Evolutionary conservation across 768 basidiomycete genomes (phyloP).

Genomic region (Ramaria sp.): DNA sequence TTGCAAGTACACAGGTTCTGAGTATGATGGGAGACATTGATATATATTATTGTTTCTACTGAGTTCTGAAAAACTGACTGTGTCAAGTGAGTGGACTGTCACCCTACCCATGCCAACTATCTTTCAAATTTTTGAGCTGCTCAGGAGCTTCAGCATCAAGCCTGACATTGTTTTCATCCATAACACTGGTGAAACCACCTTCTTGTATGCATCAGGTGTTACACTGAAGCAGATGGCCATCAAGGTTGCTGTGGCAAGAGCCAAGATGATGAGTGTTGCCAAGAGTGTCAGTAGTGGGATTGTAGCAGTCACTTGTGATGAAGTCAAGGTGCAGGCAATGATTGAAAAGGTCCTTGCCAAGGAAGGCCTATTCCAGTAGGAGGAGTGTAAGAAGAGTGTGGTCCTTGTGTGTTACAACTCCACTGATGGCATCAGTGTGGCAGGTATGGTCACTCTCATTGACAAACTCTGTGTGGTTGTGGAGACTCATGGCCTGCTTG

Average conservation of each 20-base stretch:
- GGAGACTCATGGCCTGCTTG: constrained; percentile 21
- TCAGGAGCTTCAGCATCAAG: constrained; percentile 24
- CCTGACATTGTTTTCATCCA: constrained; percentile 35
- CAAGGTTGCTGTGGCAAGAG: constrained; percentile 33
- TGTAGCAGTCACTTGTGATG: constrained; percentile 31
- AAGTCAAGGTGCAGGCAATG: constrained; percentile 19
- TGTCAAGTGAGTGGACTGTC: too few relatives aligned
- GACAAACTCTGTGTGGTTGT: constrained; percentile 23
- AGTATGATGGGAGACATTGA: too few relatives aligned
- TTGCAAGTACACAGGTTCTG: too few relatives aligned
- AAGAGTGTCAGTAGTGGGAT: constrained; percentile 29
- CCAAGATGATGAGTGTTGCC: too few relatives aligned
- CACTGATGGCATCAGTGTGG: constrained; percentile 25
- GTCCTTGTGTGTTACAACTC: constrained; percentile 33
- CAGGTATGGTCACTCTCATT: constrained; percentile 22
- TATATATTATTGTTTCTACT: too few relatives aligned
- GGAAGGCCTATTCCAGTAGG: constrained; percentile 9
- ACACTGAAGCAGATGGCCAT: constrained; percentile 29
- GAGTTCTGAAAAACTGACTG: background rate
- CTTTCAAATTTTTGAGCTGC: constrained; percentile 35
- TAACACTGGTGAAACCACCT: constrained; percentile 37
- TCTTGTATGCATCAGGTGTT: constrained; percentile 35
- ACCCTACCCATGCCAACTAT: constrained; percentile 33
- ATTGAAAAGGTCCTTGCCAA: too few relatives aligned
- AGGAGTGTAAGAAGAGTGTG: background rate